Conservation (phyloP, 1,139 yeast species). For the Yamadazyma taylorii region DNA sequence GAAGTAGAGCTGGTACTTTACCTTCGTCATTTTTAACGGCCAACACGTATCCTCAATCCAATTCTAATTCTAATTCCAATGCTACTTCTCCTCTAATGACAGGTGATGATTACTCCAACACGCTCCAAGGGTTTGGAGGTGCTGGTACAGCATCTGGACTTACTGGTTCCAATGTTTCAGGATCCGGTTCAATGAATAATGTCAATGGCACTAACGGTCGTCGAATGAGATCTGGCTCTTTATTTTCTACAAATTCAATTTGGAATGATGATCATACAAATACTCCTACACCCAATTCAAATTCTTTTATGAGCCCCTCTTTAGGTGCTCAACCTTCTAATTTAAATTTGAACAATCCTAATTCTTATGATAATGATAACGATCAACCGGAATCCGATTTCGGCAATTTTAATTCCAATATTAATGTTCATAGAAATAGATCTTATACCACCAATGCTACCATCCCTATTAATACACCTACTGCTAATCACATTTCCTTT, state of each 20-base stretch:
- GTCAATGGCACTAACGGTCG: conserved; percentile 12
- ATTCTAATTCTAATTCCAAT: conserved; percentile 5
- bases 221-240: conserved; percentile 45
- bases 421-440: conserved; percentile 33
- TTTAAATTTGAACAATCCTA: conserved; percentile 9
- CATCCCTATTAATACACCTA: conserved; percentile 17
- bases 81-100: conserved; percentile 17
- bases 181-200: too few relatives aligned
- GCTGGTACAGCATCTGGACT: too few relatives aligned
- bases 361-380: conserved; percentile 6
- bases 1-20: conserved; percentile 57
- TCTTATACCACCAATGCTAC: conserved; percentile 52
- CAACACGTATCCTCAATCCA: conserved; percentile 4
- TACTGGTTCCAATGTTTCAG: too few relatives aligned
- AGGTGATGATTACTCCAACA: conserved; percentile 4
- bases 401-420: conserved; percentile 5
- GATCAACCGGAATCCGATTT: conserved; percentile 3
- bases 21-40: conserved; percentile 18
- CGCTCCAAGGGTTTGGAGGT: background rate
- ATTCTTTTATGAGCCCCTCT: conserved; percentile 32
- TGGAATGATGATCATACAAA: conserved; percentile 44
- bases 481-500: conserved; percentile 2
- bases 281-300: conserved; percentile 12
- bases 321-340: conserved; percentile 27
- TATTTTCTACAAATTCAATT: conserved; percentile 45